Percentiles rank a stretch among this genome's conserved stretches.
Evolutionary conservation across 805 yeast genomes (phyloP).

Genomic region (Teunomyces gatunensis): DNA sequence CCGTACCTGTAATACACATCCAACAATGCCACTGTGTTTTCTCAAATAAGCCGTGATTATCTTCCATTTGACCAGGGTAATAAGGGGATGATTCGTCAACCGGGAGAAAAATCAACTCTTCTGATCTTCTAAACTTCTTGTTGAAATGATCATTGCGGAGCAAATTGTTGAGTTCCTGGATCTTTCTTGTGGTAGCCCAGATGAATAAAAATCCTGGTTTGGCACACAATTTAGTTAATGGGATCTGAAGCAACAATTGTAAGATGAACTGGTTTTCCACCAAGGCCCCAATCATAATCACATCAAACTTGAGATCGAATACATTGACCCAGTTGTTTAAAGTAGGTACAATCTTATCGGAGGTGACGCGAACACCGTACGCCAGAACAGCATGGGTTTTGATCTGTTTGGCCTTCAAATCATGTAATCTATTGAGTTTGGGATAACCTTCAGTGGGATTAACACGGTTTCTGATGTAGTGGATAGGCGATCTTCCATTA

Average conservation of each 20-base stretch:
- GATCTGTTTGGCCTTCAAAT: constrained; percentile 61
- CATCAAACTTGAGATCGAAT: constrained; percentile 71
- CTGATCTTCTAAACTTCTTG: constrained; percentile 78
- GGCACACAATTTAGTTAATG: constrained; percentile 70
- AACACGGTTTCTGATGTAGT: constrained; percentile 60
- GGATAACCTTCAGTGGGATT: constrained; percentile 84
- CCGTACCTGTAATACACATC: constrained; percentile 97
- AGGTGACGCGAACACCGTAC: constrained; percentile 58
- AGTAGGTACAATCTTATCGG: constrained; percentile 53
- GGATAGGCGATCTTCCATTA: constrained; percentile 59
- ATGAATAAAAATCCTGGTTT: constrained; percentile 84
- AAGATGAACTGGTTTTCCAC: constrained; percentile 69
- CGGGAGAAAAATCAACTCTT: constrained; percentile 82
- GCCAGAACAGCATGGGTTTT: constrained; percentile 54
- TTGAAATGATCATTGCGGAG: constrained; percentile 50
- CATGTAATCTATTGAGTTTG: constrained; percentile 65
- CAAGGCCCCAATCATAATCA: constrained; percentile 87
- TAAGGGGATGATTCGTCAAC: constrained; percentile 62
- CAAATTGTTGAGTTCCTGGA: constrained; percentile 57
- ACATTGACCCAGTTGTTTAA: constrained; percentile 60
- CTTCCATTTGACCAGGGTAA: constrained; percentile 51
- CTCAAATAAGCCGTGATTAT: constrained; percentile 45
- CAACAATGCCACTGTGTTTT: constrained; percentile 94
- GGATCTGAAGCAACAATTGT: constrained; percentile 61
- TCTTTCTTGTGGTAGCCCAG: constrained; percentile 81